A percentile compares a stretch with the other conserved stretches of the same genome.
These are phyloP conservation scores for Cercospora nicotianae DNA, from an alignment of 2,329 filamentous ascomycete species.

Conservation along the genomic window DNA sequence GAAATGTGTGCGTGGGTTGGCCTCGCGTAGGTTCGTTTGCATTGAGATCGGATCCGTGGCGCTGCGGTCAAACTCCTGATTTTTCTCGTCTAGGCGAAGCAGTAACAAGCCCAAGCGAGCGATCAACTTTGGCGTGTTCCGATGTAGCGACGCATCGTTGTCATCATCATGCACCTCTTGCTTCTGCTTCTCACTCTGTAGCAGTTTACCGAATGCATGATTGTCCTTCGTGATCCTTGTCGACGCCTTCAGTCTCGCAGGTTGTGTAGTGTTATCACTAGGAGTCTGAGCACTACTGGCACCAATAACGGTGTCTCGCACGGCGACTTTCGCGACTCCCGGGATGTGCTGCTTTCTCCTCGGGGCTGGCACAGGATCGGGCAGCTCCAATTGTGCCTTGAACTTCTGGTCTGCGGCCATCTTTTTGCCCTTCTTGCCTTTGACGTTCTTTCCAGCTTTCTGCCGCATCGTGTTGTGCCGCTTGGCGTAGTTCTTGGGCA, in stretches of 20 bases:
- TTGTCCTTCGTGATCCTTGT: slow-evolving; percentile 10
- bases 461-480: slow-evolving; percentile 25
- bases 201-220: slow-evolving; percentile 18
- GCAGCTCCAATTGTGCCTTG: slow-evolving; percentile 16
- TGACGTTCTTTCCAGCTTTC: slow-evolving; percentile 19
- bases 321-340: not conserved
- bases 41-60: slow-evolving; percentile 9
- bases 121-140: slow-evolving; percentile 12
- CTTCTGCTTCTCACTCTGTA: slow-evolving; percentile 7
- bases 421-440: slow-evolving; percentile 9
- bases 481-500: slow-evolving; percentile 6
- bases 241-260: slow-evolving; percentile 3
- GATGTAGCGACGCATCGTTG: not conserved
- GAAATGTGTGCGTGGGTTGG: slow-evolving; percentile 17
- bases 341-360: slow-evolving; percentile 11
- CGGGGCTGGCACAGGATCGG: slow-evolving; percentile 12
- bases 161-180: slow-evolving; percentile 12
- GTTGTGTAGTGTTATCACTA: not conserved
- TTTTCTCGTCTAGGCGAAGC: slow-evolving; percentile 11
- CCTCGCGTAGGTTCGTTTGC: slow-evolving; percentile 17
- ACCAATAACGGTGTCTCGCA: not conserved
- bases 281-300: not conserved
- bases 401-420: slow-evolving; percentile 10
- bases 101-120: slow-evolving; percentile 21
- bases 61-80: slow-evolving; percentile 4